Percentiles rank a stretch among this genome's conserved stretches.
Conservation (phyloP, 1,284 basidiomycete species). For the Termitomyces sp. region DNA sequence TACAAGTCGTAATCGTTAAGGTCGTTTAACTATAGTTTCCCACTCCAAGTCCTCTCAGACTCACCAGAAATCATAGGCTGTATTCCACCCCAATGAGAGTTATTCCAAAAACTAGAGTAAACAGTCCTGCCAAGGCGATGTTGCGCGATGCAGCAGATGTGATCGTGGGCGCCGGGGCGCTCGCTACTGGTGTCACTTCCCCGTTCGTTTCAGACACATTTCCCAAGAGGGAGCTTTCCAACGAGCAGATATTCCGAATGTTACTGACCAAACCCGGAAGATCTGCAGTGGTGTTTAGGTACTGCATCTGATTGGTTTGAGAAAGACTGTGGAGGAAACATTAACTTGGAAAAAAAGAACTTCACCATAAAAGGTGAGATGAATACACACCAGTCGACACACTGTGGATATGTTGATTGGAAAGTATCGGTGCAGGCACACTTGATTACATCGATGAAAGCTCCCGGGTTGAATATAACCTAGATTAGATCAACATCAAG, state of each 20-base stretch:
- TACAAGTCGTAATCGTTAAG: slow-evolving; percentile 1
- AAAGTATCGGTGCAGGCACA: slow-evolving; percentile 68
- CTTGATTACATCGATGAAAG: slow-evolving; percentile 59
- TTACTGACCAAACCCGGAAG: slow-evolving; percentile 45
- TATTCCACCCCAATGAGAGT: slow-evolving; percentile 1
- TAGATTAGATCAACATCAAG: slow-evolving; percentile 20
- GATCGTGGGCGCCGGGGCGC: not conserved
- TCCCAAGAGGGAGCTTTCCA: slow-evolving; percentile 49
- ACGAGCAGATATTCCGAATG: slow-evolving; percentile 48
- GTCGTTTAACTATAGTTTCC: not conserved
- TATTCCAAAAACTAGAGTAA: slow-evolving; percentile 3
- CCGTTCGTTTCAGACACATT: slow-evolving; percentile 43
- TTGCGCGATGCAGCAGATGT: slow-evolving; percentile 8
- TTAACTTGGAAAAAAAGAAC: not conserved
- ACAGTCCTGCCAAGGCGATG: not conserved
- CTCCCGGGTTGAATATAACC: slow-evolving; percentile 61
- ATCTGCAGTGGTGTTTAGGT: slow-evolving; percentile 39
- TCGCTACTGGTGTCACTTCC: not conserved
- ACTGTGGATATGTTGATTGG: slow-evolving; percentile 62
- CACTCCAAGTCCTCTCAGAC: not conserved
- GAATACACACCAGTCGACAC: slow-evolving; percentile 56
- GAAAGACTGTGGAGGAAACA: slow-evolving; percentile 40
- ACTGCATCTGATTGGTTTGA: slow-evolving; percentile 51
- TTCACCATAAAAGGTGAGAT: not conserved
- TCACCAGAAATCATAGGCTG: not conserved